These are phyloP conservation scores for Salinomyces thailandicus DNA, from an alignment of 2,329 filamentous ascomycete species.

Conservation along the genomic window DNA sequence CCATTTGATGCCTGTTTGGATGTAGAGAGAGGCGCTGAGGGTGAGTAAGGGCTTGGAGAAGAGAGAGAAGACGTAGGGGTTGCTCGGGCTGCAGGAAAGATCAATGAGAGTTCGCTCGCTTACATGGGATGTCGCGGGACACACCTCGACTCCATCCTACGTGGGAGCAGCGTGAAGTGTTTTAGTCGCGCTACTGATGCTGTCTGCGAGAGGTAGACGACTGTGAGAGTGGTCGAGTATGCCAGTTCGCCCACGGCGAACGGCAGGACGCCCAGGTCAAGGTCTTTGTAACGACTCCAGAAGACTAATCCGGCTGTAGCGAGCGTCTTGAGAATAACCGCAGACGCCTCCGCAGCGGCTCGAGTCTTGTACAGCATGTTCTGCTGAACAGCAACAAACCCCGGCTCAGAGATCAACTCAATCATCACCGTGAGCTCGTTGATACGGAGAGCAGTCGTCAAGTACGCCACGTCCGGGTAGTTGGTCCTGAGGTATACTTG, in stretches of 20 bases:
- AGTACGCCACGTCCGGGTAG: constrained; percentile 49
- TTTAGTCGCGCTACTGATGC: constrained; percentile 43
- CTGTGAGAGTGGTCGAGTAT: constrained; percentile 59
- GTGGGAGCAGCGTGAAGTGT: constrained; percentile 59
- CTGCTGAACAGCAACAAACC: constrained; percentile 78
- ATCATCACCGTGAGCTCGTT: constrained; percentile 51
- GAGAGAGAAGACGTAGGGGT: constrained; percentile 44
- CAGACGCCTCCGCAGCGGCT: constrained; percentile 71
- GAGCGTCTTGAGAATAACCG: constrained; percentile 66
- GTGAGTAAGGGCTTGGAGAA: constrained; percentile 62
- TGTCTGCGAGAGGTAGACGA: constrained; percentile 59
- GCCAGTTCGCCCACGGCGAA: constrained; percentile 79
- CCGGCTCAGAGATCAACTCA: constrained; percentile 77
- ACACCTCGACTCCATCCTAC: constrained; percentile 34
- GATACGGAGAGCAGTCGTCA: constrained; percentile 45
- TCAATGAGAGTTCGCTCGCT: constrained; percentile 15
- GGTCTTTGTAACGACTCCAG: constrained; percentile 44
- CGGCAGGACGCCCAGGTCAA: constrained; percentile 64
- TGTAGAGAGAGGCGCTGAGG: constrained; percentile 70
- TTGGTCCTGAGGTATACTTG: constrained; percentile 53
- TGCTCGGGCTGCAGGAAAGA: constrained; percentile 17
- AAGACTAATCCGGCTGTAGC: constrained; percentile 62
- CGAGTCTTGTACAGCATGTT: constrained; percentile 69
- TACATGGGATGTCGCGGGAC: constrained; percentile 17
- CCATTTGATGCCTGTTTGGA: constrained; percentile 86